These are phyloP conservation scores for Termitomyces sp. DNA, from an alignment of 768 basidiomycete genomes.

Conservation along the genomic window DNA sequence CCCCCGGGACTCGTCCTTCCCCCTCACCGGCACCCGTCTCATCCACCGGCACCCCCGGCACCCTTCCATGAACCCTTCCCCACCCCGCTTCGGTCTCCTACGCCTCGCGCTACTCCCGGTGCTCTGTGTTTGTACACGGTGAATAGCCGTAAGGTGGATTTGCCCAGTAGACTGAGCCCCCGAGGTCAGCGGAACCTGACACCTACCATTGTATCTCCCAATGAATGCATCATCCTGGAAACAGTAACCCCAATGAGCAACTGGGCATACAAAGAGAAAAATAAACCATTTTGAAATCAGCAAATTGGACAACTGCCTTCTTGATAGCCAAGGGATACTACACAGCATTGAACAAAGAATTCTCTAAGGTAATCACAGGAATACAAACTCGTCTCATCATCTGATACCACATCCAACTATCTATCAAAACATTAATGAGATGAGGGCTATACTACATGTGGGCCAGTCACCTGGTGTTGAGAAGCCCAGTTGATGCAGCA, in stretches of 20 bases:
- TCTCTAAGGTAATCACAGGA: not conserved
- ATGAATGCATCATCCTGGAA: slow-evolving; percentile 22
- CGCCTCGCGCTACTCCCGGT: too few species aligned
- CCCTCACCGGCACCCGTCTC: too few species aligned
- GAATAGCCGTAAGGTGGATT: too few species aligned
- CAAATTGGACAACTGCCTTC: slow-evolving; percentile 5
- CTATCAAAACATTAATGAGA: not conserved
- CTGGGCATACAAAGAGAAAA: slow-evolving; percentile 17
- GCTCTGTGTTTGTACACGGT: too few species aligned
- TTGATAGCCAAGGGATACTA: slow-evolving; percentile 18
- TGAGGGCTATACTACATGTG: not conserved
- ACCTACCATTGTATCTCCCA: slow-evolving; percentile 24
- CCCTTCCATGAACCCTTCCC: too few species aligned
- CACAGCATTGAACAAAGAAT: not conserved
- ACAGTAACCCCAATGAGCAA: slow-evolving; percentile 21
- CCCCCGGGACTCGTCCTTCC: too few species aligned
- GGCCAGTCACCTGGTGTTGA: slow-evolving; percentile 23
- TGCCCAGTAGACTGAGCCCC: too few species aligned
- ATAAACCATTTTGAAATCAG: slow-evolving; percentile 15
- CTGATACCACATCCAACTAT: slow-evolving; percentile 25
- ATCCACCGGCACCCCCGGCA: too few species aligned
- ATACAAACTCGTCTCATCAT: slow-evolving; percentile 17
- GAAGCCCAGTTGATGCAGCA: too few species aligned
- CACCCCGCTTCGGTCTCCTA: too few species aligned
- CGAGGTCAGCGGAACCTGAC: too few species aligned